Conservation (phyloP, 148 eudicot species). For the Silene conica region DNA sequence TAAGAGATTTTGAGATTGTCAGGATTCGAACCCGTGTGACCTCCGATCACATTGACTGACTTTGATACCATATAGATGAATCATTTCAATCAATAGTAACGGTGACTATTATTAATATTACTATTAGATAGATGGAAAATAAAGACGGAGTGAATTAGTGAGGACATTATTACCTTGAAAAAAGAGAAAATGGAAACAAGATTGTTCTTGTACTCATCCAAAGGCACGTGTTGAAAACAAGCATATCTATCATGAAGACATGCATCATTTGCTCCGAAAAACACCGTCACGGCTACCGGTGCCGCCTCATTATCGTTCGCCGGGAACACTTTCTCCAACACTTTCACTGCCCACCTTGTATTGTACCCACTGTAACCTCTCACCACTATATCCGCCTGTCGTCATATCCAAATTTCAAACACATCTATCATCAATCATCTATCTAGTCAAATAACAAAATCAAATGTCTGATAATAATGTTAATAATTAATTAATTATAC, state of each 20-base stretch:
- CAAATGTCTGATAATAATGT: no score
- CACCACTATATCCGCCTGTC: conserved; percentile 65
- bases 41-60: no score
- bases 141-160: no score
- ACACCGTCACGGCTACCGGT: conserved; percentile 63
- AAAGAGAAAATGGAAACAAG: conserved; percentile 46
- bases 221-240: conserved; percentile 78
- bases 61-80: no score
- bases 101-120: no score
- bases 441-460: no score
- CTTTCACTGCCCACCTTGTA: conserved; percentile 76
- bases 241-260: conserved; percentile 49
- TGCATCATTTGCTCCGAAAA: conserved; percentile 89
- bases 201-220: conserved; percentile 72
- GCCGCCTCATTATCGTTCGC: conserved; percentile 24
- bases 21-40: no score
- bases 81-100: no score
- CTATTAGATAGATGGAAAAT: no score
- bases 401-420: neutral
- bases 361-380: conserved; percentile 95
- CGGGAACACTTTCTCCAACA: conserved; percentile 50
- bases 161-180: conserved; percentile 64
- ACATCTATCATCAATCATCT: no score
- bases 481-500: no score
- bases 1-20: no score